A percentile compares a stretch with the other conserved stretches of the same genome.
Conservation (phyloP, 176 grass and related monocot genomes). For the Paspalum vaginatum region DNA sequence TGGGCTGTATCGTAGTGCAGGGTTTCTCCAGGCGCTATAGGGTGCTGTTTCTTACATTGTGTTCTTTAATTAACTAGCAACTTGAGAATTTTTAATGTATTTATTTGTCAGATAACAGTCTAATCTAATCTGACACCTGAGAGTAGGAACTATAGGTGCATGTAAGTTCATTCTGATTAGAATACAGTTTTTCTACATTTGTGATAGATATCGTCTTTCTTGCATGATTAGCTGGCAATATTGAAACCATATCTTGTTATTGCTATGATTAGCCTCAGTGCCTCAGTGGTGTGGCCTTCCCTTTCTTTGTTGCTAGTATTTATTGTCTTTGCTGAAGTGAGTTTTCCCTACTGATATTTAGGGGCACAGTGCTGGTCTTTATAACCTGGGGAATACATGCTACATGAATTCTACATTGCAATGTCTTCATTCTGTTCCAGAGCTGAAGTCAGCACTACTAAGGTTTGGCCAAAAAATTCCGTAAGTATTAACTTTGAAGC, state of each 20-base stretch:
- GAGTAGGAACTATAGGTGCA: conserved; percentile 1
- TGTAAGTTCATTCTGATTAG: not conserved
- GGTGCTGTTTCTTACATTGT: too few relatives aligned
- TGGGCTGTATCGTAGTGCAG: too few relatives aligned
- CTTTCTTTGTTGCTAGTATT: not conserved
- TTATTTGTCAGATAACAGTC: not conserved
- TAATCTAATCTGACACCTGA: conserved; percentile 4
- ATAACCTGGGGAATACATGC: conserved; percentile 98
- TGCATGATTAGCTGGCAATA: conserved; percentile 16
- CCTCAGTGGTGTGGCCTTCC: not conserved
- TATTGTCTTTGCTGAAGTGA: conserved; percentile 20
- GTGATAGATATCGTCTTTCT: not conserved
- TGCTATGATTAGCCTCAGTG: conserved; percentile 2
- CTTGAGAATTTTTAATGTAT: conserved; percentile 4
- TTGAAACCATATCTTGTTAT: not conserved
- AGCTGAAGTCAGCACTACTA: conserved; percentile 91
- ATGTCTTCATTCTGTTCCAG: conserved; percentile 96
- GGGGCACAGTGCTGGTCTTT: conserved; percentile 97
- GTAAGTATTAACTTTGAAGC: conserved; percentile 16
- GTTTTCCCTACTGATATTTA: conserved; percentile 44
- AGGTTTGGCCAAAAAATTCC: conserved; percentile 49
- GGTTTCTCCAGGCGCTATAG: too few relatives aligned
- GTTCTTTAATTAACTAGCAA: not conserved
- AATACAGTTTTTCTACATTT: conserved; percentile 16
- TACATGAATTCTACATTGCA: conserved; percentile 99